Evolutionary conservation across 257 asterid species (phyloP).

Genomic region (Nicotiana obtusifolia): DNA sequence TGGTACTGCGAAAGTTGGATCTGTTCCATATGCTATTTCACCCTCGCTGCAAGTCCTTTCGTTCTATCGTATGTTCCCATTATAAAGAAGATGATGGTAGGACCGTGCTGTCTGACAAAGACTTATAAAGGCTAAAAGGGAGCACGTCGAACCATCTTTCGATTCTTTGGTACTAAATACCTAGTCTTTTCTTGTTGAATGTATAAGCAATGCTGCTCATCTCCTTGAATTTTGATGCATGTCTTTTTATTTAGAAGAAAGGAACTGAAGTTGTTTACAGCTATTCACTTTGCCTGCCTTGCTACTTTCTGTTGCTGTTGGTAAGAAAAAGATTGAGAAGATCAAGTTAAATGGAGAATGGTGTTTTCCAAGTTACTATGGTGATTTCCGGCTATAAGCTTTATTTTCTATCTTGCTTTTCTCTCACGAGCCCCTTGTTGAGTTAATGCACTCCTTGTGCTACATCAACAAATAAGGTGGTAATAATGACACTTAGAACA

Average conservation of each 20-base stretch:
- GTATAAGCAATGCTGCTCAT: constrained; percentile 74
- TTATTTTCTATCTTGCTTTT: no score
- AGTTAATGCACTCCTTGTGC: no score
- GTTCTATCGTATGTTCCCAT: constrained; percentile 68
- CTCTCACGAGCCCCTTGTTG: no score
- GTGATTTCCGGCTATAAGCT: no score
- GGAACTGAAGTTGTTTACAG: constrained; percentile 88
- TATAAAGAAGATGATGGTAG: constrained; percentile 75
- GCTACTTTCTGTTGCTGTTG: constrained; percentile 79
- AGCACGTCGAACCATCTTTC: constrained; percentile 36
- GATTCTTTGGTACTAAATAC: constrained; percentile 41
- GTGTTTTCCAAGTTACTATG: no score
- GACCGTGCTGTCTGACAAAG: constrained; percentile 34
- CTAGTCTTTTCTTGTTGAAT: constrained; percentile 85
- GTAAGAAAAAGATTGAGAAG: constrained; percentile 31
- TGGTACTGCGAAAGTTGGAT: constrained; percentile 63
- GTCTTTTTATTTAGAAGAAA: constrained; percentile 86
- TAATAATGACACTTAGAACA: no score
- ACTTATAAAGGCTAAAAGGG: constrained; percentile 43
- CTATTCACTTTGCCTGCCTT: constrained; percentile 65
- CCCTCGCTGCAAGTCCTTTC: constrained; percentile 45
- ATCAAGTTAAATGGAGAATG: no score
- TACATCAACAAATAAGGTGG: no score
- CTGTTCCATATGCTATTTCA: constrained; percentile 49
- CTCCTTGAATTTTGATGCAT: constrained; percentile 90